These are phyloP conservation scores for Cucurbita pepo DNA, from an alignment of 306 rosid genomes.

Conservation along the genomic window DNA sequence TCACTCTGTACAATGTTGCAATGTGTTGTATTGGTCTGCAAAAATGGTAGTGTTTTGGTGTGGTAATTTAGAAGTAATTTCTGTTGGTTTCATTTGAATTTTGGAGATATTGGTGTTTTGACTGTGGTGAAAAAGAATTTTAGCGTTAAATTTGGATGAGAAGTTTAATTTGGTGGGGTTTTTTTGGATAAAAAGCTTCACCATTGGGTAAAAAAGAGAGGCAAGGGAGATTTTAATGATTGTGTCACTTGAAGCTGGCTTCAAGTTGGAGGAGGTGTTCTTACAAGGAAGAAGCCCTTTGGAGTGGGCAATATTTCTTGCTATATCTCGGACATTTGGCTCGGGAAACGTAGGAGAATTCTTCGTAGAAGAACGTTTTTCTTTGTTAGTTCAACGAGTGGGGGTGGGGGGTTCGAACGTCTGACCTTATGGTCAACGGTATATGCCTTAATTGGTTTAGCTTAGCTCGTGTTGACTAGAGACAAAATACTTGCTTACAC, in stretches of 20 bases:
- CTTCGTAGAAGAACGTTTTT: neutral
- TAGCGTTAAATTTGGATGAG: neutral
- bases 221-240: neutral
- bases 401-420: no score
- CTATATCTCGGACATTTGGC: neutral
- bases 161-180: neutral
- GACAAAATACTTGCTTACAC: no score
- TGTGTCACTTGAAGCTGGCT: neutral
- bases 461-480: no score
- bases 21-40: neutral
- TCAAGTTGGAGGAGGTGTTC: neutral
- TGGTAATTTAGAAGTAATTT: neutral
- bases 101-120: neutral
- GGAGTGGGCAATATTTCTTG: neutral
- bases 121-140: neutral
- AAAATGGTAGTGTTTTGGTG: neutral
- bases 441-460: no score
- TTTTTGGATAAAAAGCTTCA: neutral
- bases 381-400: no score
- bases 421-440: no score
- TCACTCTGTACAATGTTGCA: neutral
- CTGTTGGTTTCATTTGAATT: neutral
- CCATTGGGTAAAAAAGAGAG: neutral
- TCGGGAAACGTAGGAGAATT: neutral
- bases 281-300: neutral